phyloP scores from a whole-genome alignment of 768 basidiomycete genomes.

The Psilocybe subaeruginosa region DNA sequence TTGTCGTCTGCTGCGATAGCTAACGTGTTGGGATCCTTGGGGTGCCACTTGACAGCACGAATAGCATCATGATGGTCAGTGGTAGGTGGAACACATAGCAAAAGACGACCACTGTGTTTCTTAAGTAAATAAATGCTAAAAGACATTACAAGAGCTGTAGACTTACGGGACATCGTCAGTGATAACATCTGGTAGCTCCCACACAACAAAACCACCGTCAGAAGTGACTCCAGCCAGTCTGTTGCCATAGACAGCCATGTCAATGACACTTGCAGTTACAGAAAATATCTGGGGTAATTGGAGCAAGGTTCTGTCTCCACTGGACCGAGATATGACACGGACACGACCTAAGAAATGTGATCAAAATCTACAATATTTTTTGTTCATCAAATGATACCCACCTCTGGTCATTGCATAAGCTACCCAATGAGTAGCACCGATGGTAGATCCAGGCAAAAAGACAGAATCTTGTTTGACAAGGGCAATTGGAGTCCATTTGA shows the following conservation, averaged over 20 bases:
- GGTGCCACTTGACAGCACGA: constrained; percentile 88
- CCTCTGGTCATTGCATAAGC: constrained; percentile 92
- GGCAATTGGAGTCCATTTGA: constrained; percentile 90
- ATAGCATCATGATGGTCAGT: constrained; percentile 63
- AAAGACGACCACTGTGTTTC: constrained; percentile 56
- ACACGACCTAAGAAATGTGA: constrained; percentile 59
- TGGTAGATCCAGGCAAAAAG: constrained; percentile 85
- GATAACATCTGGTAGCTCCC: constrained; percentile 83
- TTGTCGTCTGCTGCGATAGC: constrained; percentile 83
- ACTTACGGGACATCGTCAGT: constrained; percentile 87
- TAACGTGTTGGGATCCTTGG: constrained; percentile 76
- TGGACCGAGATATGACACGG: constrained; percentile 86
- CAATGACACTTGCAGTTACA: constrained; percentile 64
- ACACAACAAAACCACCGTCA: constrained; percentile 88
- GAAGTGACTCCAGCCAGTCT: constrained; percentile 85
- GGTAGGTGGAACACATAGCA: constrained; percentile 72
- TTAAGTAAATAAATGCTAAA: not conserved
- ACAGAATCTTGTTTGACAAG: constrained; percentile 84
- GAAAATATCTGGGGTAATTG: constrained; percentile 72
- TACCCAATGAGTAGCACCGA: constrained; percentile 91
- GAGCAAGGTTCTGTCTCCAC: constrained; percentile 85
- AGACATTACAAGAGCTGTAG: constrained; percentile 3
- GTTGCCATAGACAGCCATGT: constrained; percentile 87
- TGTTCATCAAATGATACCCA: constrained; percentile 21
- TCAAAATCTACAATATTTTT: not conserved